phyloP scores from a whole-genome alignment of 73 alveolate genomes.

The Symbiodinium pilosum region DNA sequence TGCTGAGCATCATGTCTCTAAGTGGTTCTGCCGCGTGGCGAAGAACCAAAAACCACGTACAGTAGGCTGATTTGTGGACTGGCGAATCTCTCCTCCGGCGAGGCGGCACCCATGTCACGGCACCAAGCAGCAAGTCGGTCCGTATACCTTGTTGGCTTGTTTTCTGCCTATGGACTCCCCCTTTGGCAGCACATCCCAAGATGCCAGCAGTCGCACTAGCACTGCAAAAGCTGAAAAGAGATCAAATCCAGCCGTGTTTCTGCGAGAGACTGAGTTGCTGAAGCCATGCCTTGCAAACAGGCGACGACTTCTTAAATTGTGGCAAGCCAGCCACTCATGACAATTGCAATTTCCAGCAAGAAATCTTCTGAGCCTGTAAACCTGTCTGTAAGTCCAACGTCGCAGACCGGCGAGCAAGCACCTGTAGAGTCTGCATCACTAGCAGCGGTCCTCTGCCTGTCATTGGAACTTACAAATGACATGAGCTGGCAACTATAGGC shows the following conservation, averaged over 20 bases:
- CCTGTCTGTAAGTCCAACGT: slow-evolving; percentile 47
- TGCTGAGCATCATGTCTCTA: too few relatives aligned
- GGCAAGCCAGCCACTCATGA: not conserved
- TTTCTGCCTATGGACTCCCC: too few relatives aligned
- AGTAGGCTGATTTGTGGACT: not conserved
- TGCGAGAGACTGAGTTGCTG: slow-evolving; percentile 63
- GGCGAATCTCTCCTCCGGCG: slow-evolving; percentile 31
- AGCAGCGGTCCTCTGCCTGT: not conserved
- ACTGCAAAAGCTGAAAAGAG: not conserved
- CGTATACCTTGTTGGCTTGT: not conserved
- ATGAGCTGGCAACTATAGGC: too few relatives aligned
- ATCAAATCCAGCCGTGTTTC: not conserved
- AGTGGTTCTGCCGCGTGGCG: not conserved
- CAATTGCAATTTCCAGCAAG: not conserved
- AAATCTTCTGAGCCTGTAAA: not conserved
- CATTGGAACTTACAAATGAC: too few relatives aligned
- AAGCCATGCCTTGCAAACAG: slow-evolving; percentile 28
- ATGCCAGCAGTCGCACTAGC: not conserved
- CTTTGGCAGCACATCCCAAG: too few relatives aligned
- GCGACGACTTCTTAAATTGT: not conserved
- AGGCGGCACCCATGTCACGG: slow-evolving; percentile 80
- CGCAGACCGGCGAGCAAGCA: slow-evolving; percentile 69
- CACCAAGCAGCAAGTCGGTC: slow-evolving; percentile 71
- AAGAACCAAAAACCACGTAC: not conserved
- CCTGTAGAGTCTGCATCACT: not conserved